Evolutionary conservation across 768 basidiomycete genomes (phyloP).

Genomic region (Cystofilobasidium capitatum): DNA sequence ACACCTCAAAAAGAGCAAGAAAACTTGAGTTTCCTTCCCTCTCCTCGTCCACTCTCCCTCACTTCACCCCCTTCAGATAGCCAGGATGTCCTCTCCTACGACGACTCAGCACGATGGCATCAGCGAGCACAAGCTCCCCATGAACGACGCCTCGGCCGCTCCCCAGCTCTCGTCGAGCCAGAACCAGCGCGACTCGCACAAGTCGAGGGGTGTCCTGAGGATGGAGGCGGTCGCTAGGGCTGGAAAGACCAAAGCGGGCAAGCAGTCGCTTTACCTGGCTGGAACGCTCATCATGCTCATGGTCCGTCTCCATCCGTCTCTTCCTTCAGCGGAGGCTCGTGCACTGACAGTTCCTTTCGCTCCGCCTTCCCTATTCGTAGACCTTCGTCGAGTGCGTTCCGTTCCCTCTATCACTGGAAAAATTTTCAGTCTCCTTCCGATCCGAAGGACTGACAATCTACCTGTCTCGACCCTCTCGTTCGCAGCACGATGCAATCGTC

Average conservation of each 20-base stretch:
- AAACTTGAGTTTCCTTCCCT: too few relatives aligned
- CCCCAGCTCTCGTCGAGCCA: too few relatives aligned
- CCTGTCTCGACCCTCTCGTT: background rate
- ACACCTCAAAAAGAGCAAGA: too few relatives aligned
- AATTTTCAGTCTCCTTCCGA: background rate
- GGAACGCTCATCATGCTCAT: slow-evolving; percentile 14
- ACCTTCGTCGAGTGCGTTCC: slow-evolving; percentile 4
- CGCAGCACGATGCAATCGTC: slow-evolving; percentile 8
- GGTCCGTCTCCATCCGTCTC: background rate
- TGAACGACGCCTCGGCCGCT: too few relatives aligned
- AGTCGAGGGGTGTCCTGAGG: slow-evolving; percentile 19
- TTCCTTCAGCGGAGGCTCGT: too few relatives aligned
- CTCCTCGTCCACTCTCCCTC: too few relatives aligned
- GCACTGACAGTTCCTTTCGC: background rate
- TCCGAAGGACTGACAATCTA: background rate
- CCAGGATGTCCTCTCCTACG: too few relatives aligned
- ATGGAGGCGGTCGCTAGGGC: slow-evolving; percentile 26
- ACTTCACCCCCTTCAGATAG: too few relatives aligned
- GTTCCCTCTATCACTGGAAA: background rate
- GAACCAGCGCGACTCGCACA: too few relatives aligned
- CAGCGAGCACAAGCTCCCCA: too few relatives aligned
- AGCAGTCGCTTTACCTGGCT: slow-evolving; percentile 4
- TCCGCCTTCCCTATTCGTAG: slow-evolving; percentile 2
- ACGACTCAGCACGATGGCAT: too few relatives aligned
- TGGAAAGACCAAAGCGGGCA: slow-evolving; percentile 12